Base-by-base conservation (phyloP, 306 rosid genomes). In the Prosopis cineraria region DNA sequence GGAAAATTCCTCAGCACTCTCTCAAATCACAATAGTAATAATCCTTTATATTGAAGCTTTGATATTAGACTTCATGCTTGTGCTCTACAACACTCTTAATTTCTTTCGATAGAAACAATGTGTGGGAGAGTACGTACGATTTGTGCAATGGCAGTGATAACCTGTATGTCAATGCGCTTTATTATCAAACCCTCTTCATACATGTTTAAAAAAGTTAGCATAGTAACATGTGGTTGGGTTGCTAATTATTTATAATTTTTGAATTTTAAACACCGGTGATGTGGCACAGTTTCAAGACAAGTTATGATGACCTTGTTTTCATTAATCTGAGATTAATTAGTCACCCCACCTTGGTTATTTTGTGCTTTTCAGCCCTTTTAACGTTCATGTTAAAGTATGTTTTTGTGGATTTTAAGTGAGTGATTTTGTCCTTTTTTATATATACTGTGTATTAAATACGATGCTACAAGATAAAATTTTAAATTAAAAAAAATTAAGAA, bases 371-470 rank as follows among this genome's bases (percentile, higher is more conserved):
- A 60, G 68, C 56, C 75, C 47, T 59, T 29, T 55, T 78, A 85
- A 70, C 85, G 87, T 44, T 45, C 78, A 73, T 80, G 77, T 73
- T 83, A 27, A 80, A 74, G 87, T 76, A 81, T 53, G 84, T 39
- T 68, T 25, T 22, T 73, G 33, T 76, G 73, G 64, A 73, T 64
- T 73, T 76, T 63, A 58, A 41, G 74, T 65, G 70, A 77, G 30
- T 47, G 34, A 20, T 7, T 83, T 77, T 80, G 77, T 83, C 56
- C 58, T 36, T 68, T 77, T 73, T 63, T 5, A 33, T 31, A 60
- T 45, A 11, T 55, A 73, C 68, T 47, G 20, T 19, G 14, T 52
- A 37, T 76, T 52, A 68, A 81, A 48, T 48, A 0, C 6, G 24
- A 7, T 19, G 24, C 17, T 17, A 47, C 1, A 16, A 16, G n/a